Evolutionary conservation across 768 basidiomycete genomes (phyloP).

Genomic region (Rhodotorula babjevae): DNA sequence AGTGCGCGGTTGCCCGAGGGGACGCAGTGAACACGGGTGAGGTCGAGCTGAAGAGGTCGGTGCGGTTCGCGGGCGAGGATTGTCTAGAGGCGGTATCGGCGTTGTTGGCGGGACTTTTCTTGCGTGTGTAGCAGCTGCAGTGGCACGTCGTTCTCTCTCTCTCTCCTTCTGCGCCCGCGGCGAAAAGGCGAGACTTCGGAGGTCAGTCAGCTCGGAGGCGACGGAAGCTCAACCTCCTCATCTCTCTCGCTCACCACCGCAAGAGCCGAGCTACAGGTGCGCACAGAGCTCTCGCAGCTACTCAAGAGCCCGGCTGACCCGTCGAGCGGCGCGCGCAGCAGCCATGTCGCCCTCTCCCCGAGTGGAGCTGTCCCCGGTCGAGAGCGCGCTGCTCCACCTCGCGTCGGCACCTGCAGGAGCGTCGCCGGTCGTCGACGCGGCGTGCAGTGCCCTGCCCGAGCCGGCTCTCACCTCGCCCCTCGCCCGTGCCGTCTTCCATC

Average conservation of each 20-base stretch:
- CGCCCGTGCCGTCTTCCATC: conserved; percentile 9
- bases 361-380: neutral
- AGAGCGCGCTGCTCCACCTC: conserved; percentile 25
- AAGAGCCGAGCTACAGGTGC: neutral
- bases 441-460: conserved; percentile 13
- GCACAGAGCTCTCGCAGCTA: neutral
- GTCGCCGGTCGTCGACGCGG: neutral
- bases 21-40: neutral
- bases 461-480: conserved; percentile 7
- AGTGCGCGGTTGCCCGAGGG: neutral
- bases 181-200: no score
- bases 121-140: no score
- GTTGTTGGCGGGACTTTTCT: neutral
- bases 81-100: neutral
- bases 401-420: neutral
- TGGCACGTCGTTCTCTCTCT: no score
- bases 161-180: neutral
- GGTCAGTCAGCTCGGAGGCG: neutral
- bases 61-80: neutral
- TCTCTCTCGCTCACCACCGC: neutral
- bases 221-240: neutral
- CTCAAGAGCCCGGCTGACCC: no score
- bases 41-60: no score
- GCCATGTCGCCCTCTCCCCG: neutral
- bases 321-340: neutral